Base-by-base conservation (phyloP, 2,329 filamentous ascomycete genomes). In the Trichocomaceae sp. region DNA sequence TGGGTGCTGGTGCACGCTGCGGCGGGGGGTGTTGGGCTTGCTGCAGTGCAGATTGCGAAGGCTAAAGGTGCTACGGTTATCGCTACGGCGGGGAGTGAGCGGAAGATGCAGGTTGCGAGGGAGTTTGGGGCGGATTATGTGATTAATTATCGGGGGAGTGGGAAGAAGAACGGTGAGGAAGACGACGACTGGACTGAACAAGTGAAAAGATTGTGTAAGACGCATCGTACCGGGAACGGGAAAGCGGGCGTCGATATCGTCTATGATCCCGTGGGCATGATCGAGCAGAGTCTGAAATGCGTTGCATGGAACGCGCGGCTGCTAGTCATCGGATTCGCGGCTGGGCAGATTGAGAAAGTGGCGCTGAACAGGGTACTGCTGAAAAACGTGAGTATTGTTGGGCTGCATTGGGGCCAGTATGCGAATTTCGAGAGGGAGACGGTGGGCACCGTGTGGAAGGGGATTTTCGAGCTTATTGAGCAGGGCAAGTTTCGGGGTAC, bases 31-130 rank as follows among this genome's bases (percentile, higher is more conserved):
- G 92, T 96, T 10, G 92, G 92, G 0, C 76, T 96, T 1, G 89
- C 91, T 1, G 92, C 92, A 4, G 90, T 97, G 22, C 92, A 96
- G 71, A 84, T 97, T 58, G 92, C 92, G 26, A 96, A 96, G 73
- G 92, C 91, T 0, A 85, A 87, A 50, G 92, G 92, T 6, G 92
- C 92, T 9, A 93, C 81, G 2, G 92, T 97, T n/a, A 85, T 97
- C 58, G 92, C 92, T 4, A 96, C 92, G 0, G 92, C 90, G 0
- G 90, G 90, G 1, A 88, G 87, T 1, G 70, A 82, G 62, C 83
- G 85, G 51, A 97, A 97, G 74, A 79, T 90, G 8, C 81, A 87
- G 54, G 83, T 96, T 9, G 92, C 91, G 47, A 80, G 79, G 60
- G 75, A 79, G 2, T 97, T 89, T 62, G 92, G 92, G 26, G 92